phyloP scores from a whole-genome alignment of 2,329 filamentous ascomycete genomes.

The Ophiostoma australiae region DNA sequence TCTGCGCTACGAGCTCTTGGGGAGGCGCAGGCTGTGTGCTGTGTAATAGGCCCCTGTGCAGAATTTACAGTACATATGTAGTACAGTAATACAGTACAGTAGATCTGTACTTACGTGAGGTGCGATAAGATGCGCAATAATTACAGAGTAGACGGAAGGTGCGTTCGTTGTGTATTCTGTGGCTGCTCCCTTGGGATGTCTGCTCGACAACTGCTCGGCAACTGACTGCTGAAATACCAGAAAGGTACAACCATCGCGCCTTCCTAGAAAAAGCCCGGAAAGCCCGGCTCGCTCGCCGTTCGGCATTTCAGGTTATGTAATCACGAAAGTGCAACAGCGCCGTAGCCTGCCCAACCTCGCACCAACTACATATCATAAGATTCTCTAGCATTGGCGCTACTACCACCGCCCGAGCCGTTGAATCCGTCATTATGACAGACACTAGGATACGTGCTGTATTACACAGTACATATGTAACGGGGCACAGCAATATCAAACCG shows the following conservation, averaged over 20 bases:
- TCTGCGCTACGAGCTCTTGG: background rate
- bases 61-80: background rate
- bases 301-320: background rate
- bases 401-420: background rate
- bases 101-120: background rate
- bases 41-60: background rate
- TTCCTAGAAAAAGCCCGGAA: background rate
- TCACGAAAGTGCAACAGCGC: background rate
- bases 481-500: slow-evolving; percentile 6
- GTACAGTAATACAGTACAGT: background rate
- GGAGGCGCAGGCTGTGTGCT: background rate
- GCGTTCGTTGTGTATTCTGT: background rate
- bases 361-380: background rate
- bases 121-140: background rate
- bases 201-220: no score
- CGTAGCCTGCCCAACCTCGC: background rate
- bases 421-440: background rate
- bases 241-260: background rate
- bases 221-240: background rate
- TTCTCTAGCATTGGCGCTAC: background rate
- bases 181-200: background rate
- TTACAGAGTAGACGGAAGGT: background rate
- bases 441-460: no score
- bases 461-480: background rate
- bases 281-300: background rate